Evolutionary conservation across 768 basidiomycete genomes (phyloP).

Genomic region (Podaxis sp.): DNA sequence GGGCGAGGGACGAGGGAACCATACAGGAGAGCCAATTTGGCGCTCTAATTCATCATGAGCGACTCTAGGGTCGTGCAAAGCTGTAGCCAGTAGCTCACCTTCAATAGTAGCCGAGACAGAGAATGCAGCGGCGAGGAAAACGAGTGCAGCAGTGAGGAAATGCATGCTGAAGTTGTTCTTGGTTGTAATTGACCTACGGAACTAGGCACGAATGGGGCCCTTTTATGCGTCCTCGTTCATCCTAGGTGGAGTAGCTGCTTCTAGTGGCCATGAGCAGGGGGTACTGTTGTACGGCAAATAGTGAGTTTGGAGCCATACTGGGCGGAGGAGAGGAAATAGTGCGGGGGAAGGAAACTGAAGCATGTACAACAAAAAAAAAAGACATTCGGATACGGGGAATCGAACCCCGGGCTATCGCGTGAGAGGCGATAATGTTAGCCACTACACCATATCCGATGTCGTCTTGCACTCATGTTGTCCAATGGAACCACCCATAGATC

Average conservation of each 20-base stretch:
- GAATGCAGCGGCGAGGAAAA: constrained; percentile 1
- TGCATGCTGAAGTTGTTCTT: neutral
- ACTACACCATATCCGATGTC: constrained; percentile 18
- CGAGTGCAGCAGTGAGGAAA: neutral
- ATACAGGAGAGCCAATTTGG: neutral
- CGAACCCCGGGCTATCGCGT: constrained; percentile 3
- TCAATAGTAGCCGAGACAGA: constrained; percentile 3
- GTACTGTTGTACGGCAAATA: neutral
- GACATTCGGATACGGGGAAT: neutral
- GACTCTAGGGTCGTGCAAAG: too few relatives aligned
- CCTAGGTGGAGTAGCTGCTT: neutral
- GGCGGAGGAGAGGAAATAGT: neutral
- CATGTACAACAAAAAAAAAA: neutral
- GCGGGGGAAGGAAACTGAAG: neutral
- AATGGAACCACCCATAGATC: neutral
- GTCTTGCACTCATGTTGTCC: neutral
- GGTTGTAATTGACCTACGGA: neutral
- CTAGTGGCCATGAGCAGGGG: neutral
- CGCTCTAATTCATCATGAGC: neutral
- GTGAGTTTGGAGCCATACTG: neutral
- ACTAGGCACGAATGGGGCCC: neutral
- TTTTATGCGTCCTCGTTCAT: neutral
- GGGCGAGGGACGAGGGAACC: neutral
- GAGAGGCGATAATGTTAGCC: constrained; percentile 21
- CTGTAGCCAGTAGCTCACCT: neutral